Base-by-base conservation (phyloP, 2,329 filamentous ascomycete genomes). In the Pyrenophora seminiperda region DNA sequence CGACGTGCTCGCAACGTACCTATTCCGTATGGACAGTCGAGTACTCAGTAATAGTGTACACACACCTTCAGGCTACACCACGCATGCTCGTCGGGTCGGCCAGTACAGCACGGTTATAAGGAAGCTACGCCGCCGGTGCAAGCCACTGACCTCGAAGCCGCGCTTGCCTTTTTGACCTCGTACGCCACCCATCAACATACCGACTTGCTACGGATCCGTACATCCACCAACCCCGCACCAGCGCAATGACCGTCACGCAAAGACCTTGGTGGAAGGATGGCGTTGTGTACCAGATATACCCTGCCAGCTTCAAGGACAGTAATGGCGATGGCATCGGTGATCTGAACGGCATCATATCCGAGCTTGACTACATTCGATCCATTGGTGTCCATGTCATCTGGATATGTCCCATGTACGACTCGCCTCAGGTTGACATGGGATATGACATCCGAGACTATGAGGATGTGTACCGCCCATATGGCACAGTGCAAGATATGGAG, bases 211-310 rank as follows among this genome's bases (percentile, higher is more conserved):
- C n/a, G n/a, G n/a, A n/a, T 43, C 34, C 34, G 36, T 38, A 20
- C n/a, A 37, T 7, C 9, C 34, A 31, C 18, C 5, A 7, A 14
- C n/a, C 31, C 9, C 31, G 20, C 19, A 41, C 38, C 11, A 24
- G 34, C 43, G 27, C 29, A 24, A 72, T 72, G 68, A 72, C 66
- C 14, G 56, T 71, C 47, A 47, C 58, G 24, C 59, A 65, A 46
- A 65, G 66, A 42, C 65, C 65, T 61, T 85, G 82, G 82, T 85
- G 83, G 83, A 84, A 84, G 58, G 81, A 85, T 65, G 78, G 76
- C 41, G 76, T 79, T 7, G 80, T 85, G 17, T 86, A 86, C 63
- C 82, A 86, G 56, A 79, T 86, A 54, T 86, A 85, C 63, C 81
- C 82, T 2, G 79, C 83, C n/a, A 83, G 80, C 19, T 85, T 85